These are phyloP conservation scores for Lachancea sp. DNA, from an alignment of 805 yeast genomes.

Conservation along the genomic window DNA sequence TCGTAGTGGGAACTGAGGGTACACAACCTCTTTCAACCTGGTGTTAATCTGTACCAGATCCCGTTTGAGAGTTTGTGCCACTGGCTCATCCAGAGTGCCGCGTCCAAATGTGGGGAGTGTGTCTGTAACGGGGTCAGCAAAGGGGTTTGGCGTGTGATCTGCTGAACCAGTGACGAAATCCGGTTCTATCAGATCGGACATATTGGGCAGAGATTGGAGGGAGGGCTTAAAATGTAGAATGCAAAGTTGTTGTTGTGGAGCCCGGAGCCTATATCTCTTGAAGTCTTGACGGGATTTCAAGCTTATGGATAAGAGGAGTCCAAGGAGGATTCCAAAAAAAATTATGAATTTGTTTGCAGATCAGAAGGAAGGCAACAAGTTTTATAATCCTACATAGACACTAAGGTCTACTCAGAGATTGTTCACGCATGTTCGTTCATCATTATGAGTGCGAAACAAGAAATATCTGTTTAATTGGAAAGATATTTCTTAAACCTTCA, in stretches of 20 bases:
- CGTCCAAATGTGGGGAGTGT: constrained; percentile 9
- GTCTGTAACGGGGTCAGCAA: neutral
- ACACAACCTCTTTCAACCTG: constrained; percentile 30
- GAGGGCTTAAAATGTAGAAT: too few species aligned
- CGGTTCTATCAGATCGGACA: constrained; percentile 20
- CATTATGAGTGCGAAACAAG: constrained; percentile 16
- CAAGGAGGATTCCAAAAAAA: neutral
- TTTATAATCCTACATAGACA: constrained; percentile 30
- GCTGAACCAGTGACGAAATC: constrained; percentile 19
- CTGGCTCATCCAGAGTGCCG: constrained; percentile 32
- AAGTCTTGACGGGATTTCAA: too few species aligned
- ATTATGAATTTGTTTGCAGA: constrained; percentile 5
- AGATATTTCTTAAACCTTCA: neutral
- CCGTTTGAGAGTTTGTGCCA: constrained; percentile 26
- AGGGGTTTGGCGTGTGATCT: neutral
- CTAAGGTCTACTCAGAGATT: constrained; percentile 32
- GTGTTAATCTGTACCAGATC: constrained; percentile 28
- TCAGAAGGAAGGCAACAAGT: constrained; percentile 40
- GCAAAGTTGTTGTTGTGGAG: too few species aligned
- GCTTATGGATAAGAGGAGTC: too few species aligned
- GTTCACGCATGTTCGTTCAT: constrained; percentile 36
- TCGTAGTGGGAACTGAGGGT: constrained; percentile 26
- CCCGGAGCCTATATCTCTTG: too few species aligned
- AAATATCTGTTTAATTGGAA: neutral
- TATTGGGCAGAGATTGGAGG: neutral